Conservation (phyloP, 1,284 basidiomycete species). For the Cystobasidiaceae sp. region DNA sequence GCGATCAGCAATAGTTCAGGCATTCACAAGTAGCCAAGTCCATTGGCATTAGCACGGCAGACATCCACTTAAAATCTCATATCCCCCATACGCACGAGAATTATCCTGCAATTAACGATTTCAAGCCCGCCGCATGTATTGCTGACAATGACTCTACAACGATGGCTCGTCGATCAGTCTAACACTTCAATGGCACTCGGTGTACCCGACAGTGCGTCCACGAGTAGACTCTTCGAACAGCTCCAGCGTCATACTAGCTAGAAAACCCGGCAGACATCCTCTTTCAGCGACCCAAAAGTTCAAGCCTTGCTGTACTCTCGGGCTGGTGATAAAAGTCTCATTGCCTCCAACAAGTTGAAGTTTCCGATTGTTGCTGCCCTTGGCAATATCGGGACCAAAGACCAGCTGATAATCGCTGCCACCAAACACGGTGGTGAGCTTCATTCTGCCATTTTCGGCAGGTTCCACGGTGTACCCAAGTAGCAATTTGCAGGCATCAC, state of each 20-base stretch:
- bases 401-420: constrained; percentile 48
- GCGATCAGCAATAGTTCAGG: no score
- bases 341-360: constrained; percentile 38
- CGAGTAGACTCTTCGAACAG: constrained; percentile 39
- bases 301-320: constrained; percentile 34
- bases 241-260: constrained; percentile 39
- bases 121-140: background rate
- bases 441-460: constrained; percentile 72
- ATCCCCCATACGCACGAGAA: background rate
- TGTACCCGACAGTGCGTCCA: constrained; percentile 28
- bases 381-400: constrained; percentile 37
- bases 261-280: constrained; percentile 37
- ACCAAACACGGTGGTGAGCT: constrained; percentile 70
- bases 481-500: constrained; percentile 69
- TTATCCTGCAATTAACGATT: background rate
- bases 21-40: no score
- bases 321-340: constrained; percentile 36
- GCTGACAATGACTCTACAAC: background rate
- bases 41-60: background rate
- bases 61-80: no score
- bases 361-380: background rate
- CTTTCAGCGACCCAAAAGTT: constrained; percentile 40
- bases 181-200: background rate
- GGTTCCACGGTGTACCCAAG: constrained; percentile 80
- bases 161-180: background rate